phyloP scores from a whole-genome alignment of 202 grass and related monocot species.

The Zizania palustris region DNA sequence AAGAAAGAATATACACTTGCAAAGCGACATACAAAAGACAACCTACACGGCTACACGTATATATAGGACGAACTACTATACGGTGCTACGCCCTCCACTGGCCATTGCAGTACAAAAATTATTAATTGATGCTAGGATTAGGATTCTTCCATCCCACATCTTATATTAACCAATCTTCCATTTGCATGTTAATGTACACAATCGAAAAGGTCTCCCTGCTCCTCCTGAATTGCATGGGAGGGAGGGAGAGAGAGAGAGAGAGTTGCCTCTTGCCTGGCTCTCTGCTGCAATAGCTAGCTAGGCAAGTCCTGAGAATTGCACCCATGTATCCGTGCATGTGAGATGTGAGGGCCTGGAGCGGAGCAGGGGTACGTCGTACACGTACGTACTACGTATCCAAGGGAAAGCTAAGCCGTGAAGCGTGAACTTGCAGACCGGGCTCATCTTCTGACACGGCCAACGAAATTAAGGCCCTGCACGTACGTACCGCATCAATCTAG shows the following conservation, averaged over 20 bases:
- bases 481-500: slow-evolving; percentile 46
- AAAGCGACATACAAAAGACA: background rate
- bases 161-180: slow-evolving; percentile 45
- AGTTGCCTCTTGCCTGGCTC: too few species aligned
- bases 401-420: slow-evolving; percentile 45
- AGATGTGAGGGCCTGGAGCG: slow-evolving; percentile 41
- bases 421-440: slow-evolving; percentile 28
- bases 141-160: slow-evolving; percentile 6
- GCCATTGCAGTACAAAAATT: slow-evolving; percentile 3
- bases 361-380: background rate
- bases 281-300: too few species aligned
- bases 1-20: background rate
- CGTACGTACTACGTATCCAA: slow-evolving; percentile 19
- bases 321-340: slow-evolving; percentile 34
- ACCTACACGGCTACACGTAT: too few species aligned
- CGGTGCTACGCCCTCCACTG: background rate
- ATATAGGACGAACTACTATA: background rate
- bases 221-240: background rate
- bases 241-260: background rate
- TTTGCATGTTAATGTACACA: background rate
- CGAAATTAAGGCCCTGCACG: slow-evolving; percentile 24
- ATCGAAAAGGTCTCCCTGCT: background rate
- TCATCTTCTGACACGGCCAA: slow-evolving; percentile 42
- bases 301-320: too few species aligned
- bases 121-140: slow-evolving; percentile 10